phyloP scores from a whole-genome alignment of 2,329 filamentous ascomycete species.

The Fusarium sambucinum region DNA sequence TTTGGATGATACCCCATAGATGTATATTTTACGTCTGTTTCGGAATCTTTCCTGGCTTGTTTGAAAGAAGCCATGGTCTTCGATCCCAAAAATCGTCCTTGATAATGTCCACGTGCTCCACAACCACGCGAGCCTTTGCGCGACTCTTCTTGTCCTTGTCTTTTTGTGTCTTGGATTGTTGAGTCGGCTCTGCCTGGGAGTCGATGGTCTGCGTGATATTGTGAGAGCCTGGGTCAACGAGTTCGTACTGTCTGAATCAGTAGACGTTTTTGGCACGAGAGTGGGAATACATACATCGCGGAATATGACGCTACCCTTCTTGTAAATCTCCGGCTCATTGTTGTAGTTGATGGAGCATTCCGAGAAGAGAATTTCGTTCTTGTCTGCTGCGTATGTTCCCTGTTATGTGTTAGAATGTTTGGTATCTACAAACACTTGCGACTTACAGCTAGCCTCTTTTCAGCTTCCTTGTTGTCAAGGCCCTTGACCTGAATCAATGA shows the following conservation, averaged over 20 bases:
- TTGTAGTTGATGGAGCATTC: slow-evolving; percentile 97
- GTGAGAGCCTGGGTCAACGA: slow-evolving; percentile 70
- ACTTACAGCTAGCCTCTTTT: slow-evolving; percentile 79
- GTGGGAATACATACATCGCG: slow-evolving; percentile 71
- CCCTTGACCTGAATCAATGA: slow-evolving; percentile 82
- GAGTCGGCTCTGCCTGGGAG: slow-evolving; percentile 63
- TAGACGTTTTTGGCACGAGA: not conserved
- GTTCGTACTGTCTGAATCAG: slow-evolving; percentile 70
- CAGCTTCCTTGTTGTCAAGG: slow-evolving; percentile 81
- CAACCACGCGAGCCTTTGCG: slow-evolving; percentile 81
- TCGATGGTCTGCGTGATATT: slow-evolving; percentile 62
- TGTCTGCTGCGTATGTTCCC: slow-evolving; percentile 87
- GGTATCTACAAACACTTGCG: not conserved
- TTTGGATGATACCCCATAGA: slow-evolving; percentile 51
- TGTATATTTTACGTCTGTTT: slow-evolving; percentile 62
- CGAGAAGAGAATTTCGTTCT: slow-evolving; percentile 95
- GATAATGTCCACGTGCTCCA: slow-evolving; percentile 94
- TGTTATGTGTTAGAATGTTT: slow-evolving; percentile 52
- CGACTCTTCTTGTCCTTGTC: slow-evolving; percentile 87
- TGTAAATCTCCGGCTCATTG: slow-evolving; percentile 91
- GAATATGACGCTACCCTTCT: slow-evolving; percentile 92
- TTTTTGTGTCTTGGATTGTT: slow-evolving; percentile 80
- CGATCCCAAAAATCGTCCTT: slow-evolving; percentile 93
- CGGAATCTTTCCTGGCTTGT: slow-evolving; percentile 78
- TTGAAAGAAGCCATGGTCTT: slow-evolving; percentile 85